A percentile compares a stretch with the other conserved stretches of the same genome.
These are phyloP conservation scores for Penicillium canariense DNA, from an alignment of 495 filamentous ascomycete genomes.

Conservation along the genomic window DNA sequence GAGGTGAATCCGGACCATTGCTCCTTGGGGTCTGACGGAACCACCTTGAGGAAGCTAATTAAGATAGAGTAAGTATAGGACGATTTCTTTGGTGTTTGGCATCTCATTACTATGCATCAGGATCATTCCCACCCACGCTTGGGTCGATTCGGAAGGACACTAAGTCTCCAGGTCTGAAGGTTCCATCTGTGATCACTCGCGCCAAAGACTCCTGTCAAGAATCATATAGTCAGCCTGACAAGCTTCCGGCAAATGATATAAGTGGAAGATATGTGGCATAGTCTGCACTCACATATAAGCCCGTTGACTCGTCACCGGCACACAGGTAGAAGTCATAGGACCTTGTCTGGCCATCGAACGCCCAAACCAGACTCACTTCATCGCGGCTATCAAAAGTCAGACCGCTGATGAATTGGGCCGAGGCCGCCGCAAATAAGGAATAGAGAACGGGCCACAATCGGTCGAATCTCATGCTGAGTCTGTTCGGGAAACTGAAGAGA, in stretches of 20 bases:
- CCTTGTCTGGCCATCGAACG: slow-evolving; percentile 32
- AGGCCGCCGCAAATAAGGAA: slow-evolving; percentile 39
- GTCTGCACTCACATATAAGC: slow-evolving; percentile 37
- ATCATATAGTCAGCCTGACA: neutral
- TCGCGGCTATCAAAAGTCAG: slow-evolving; percentile 50
- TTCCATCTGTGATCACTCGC: slow-evolving; percentile 34
- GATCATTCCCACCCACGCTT: slow-evolving; percentile 45
- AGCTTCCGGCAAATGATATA: too few species aligned
- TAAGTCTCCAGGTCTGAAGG: slow-evolving; percentile 50
- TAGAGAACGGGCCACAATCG: slow-evolving; percentile 39
- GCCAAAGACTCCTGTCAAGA: slow-evolving; percentile 42
- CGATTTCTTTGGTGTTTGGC: neutral
- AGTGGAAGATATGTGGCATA: too few species aligned
- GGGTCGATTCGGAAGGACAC: slow-evolving; percentile 51
- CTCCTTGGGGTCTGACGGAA: slow-evolving; percentile 49
- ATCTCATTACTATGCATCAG: slow-evolving; percentile 60
- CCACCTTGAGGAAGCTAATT: slow-evolving; percentile 63
- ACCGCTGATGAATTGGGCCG: slow-evolving; percentile 55
- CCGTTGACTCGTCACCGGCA: slow-evolving; percentile 57
- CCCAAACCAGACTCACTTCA: slow-evolving; percentile 40
- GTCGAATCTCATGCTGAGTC: slow-evolving; percentile 35
- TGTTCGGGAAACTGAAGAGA: slow-evolving; percentile 5
- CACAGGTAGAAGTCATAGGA: slow-evolving; percentile 62
- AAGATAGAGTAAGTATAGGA: slow-evolving; percentile 9
- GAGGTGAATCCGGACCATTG: slow-evolving; percentile 53